A percentile compares a stretch with the other conserved stretches of the same genome.
These are phyloP conservation scores for Penicillium sp. DNA, from an alignment of 2,329 filamentous ascomycete genomes.

Conservation along the genomic window DNA sequence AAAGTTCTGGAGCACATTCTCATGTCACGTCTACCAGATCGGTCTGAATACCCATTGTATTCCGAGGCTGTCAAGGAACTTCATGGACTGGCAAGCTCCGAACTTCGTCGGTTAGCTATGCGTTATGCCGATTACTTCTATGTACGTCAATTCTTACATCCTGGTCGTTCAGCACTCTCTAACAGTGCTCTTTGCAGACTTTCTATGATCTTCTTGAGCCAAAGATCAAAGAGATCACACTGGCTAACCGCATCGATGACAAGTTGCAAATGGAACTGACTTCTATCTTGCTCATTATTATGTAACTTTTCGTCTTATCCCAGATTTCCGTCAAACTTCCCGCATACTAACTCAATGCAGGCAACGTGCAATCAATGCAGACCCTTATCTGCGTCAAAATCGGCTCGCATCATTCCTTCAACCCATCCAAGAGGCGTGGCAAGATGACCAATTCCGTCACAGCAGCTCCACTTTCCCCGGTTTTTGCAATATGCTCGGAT, in stretches of 20 bases:
- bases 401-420: conserved; percentile 74
- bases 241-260: conserved; percentile 69
- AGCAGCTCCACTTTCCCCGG: conserved; percentile 70
- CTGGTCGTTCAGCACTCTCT: conserved; percentile 5
- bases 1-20: conserved; percentile 90
- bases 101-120: conserved; percentile 82
- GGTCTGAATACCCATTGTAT: conserved; percentile 68
- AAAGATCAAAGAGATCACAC: conserved; percentile 75
- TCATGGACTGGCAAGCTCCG: conserved; percentile 77
- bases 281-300: conserved; percentile 90
- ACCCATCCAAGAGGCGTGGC: conserved; percentile 81
- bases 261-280: conserved; percentile 81
- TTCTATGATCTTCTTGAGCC: conserved; percentile 85
- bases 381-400: conserved; percentile 65
- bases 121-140: conserved; percentile 90
- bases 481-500: conserved; percentile 75
- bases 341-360: conserved; percentile 39
- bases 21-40: conserved; percentile 71
- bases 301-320: conserved; percentile 46
- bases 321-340: not conserved
- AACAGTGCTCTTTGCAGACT: conserved; percentile 47
- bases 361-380: conserved; percentile 75
- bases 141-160: conserved; percentile 41
- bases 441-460: conserved; percentile 63
- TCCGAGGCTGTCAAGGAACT: conserved; percentile 88